Conservation (phyloP, 805 yeast genomes). For the Candida oleophila region DNA sequence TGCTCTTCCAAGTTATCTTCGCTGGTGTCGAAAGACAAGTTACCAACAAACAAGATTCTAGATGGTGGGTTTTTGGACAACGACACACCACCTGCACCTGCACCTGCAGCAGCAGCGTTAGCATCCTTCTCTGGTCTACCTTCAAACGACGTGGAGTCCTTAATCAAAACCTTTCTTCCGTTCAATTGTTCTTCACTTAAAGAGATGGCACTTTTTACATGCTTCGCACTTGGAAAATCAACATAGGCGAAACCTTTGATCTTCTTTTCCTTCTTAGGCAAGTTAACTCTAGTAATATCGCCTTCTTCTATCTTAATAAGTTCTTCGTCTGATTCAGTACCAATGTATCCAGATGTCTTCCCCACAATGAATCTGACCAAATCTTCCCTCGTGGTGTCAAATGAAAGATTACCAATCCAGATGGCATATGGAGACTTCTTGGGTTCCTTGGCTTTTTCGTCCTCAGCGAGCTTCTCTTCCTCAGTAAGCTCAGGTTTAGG, state of each 20-base stretch:
- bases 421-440: conserved; percentile 66
- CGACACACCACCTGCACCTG: conserved; percentile 19
- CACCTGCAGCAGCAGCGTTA: conserved; percentile 11
- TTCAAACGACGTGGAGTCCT: conserved; percentile 74
- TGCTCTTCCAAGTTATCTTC: conserved; percentile 74
- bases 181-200: conserved; percentile 72
- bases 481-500: conserved; percentile 37
- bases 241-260: conserved; percentile 89
- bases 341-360: conserved; percentile 44
- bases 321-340: conserved; percentile 17
- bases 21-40: conserved; percentile 88
- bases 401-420: conserved; percentile 93
- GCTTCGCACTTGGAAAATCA: conserved; percentile 64
- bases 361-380: conserved; percentile 60
- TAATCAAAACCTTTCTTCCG: conserved; percentile 84
- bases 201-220: conserved; percentile 59
- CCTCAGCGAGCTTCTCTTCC: conserved; percentile 23
- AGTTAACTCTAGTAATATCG: conserved; percentile 71
- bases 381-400: conserved; percentile 78
- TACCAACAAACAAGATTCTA: conserved; percentile 87
- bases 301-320: conserved; percentile 43
- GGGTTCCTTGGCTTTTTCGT: conserved; percentile 23
- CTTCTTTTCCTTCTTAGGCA: conserved; percentile 73
- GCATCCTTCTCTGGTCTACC: conserved; percentile 73
- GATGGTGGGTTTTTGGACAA: conserved; percentile 82